A percentile compares a stretch with the other conserved stretches of the same genome.
Conservation (phyloP, 495 filamentous ascomycete genomes). For the Penicillium robsamsonii region DNA sequence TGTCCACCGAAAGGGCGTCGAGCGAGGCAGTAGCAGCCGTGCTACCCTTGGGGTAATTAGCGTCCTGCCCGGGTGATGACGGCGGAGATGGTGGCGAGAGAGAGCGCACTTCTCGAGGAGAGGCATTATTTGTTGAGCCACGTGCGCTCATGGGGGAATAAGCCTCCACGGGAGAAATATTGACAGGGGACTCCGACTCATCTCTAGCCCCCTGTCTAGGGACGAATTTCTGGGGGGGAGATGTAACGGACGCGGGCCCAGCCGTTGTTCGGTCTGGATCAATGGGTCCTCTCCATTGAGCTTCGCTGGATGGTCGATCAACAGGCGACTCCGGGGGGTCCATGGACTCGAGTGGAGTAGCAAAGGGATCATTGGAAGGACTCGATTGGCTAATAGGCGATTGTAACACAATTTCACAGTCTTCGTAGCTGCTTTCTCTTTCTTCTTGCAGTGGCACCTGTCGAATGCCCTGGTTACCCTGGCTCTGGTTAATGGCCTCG, state of each 20-base stretch:
- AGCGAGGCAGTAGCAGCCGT: conserved; percentile 43
- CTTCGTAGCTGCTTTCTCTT: conserved; percentile 21
- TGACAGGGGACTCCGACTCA: conserved; percentile 71
- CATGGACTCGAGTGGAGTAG: conserved; percentile 21
- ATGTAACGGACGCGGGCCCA: conserved; percentile 27
- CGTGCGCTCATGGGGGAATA: conserved; percentile 45
- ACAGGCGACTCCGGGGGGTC: conserved; percentile 28
- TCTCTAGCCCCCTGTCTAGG: conserved; percentile 45
- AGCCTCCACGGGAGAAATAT: conserved; percentile 55
- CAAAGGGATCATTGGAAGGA: conserved; percentile 31
- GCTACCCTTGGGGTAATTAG: conserved; percentile 28
- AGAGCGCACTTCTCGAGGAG: conserved; percentile 61
- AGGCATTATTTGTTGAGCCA: conserved; percentile 61
- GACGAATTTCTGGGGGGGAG: conserved; percentile 36
- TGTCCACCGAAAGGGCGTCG: conserved; percentile 37
- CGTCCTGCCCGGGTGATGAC: conserved; percentile 63
- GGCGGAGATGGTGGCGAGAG: conserved; percentile 61
- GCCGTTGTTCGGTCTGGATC: conserved; percentile 13
- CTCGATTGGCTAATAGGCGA: conserved; percentile 22
- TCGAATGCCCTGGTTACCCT: conserved; percentile 36
- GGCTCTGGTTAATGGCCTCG: conserved; percentile 14
- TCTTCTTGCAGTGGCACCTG: conserved; percentile 38
- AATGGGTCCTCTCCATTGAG: conserved; percentile 21
- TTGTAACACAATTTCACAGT: conserved; percentile 16
- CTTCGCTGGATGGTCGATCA: conserved; percentile 30